These are phyloP conservation scores for Aspergillus baeticus DNA, from an alignment of 495 filamentous ascomycete genomes.

Conservation along the genomic window DNA sequence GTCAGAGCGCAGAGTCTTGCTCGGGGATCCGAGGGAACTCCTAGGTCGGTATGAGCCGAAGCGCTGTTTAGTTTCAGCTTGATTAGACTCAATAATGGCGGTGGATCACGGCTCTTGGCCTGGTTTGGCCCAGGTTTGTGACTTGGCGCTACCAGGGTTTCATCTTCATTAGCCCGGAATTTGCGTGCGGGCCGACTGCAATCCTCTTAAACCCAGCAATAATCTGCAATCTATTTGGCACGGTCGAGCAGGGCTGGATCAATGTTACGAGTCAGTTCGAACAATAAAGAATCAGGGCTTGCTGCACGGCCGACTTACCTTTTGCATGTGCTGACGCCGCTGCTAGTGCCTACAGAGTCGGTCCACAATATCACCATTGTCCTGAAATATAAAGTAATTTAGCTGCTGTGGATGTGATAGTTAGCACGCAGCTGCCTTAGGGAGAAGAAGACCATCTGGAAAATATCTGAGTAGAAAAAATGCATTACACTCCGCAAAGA, in stretches of 20 bases:
- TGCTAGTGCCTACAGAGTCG: too few relatives aligned
- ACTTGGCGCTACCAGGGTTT: constrained; percentile 24
- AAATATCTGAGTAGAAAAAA: constrained; percentile 4
- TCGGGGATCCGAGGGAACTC: neutral
- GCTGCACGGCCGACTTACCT: neutral
- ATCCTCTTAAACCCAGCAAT: neutral
- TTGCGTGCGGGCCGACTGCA: neutral
- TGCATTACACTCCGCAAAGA: constrained; percentile 18
- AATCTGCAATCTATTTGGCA: constrained; percentile 1
- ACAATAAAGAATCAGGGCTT: neutral
- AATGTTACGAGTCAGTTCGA: constrained; percentile 3
- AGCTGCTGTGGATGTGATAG: neutral
- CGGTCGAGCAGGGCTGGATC: neutral
- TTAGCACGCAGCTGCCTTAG: too few relatives aligned
- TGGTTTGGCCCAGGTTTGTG: neutral
- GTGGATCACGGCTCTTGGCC: constrained; percentile 13
- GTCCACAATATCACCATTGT: neutral
- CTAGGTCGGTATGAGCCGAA: constrained; percentile 10
- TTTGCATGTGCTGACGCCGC: neutral
- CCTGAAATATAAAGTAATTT: neutral
- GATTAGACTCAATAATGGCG: constrained; percentile 18
- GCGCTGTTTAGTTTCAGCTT: constrained; percentile 21
- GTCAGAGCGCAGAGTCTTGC: neutral
- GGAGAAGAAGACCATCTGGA: neutral
- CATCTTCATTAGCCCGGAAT: constrained; percentile 21